A percentile compares a stretch with the other conserved stretches of the same genome.
Evolutionary conservation across 768 basidiomycete genomes (phyloP).

Genomic region (Pleurotus giganteus): DNA sequence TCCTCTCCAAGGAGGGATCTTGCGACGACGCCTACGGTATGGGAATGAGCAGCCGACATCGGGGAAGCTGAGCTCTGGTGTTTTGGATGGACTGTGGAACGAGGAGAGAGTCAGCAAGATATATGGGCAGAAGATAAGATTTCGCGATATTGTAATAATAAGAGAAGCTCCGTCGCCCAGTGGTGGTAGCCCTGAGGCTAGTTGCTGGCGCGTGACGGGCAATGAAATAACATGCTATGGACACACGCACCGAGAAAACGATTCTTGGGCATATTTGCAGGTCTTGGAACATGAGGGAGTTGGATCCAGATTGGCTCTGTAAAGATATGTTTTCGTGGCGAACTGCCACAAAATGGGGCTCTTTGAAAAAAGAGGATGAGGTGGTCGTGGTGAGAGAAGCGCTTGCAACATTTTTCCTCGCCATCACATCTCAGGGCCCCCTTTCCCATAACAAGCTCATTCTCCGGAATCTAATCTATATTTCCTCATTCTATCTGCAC

Average conservation of each 20-base stretch:
- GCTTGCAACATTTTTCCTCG: slow-evolving; percentile 3
- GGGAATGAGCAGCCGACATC: slow-evolving; percentile 69
- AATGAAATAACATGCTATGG: slow-evolving; percentile 11
- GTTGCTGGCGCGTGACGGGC: slow-evolving; percentile 17
- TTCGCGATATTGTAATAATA: slow-evolving; percentile 11
- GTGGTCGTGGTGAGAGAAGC: slow-evolving; percentile 7
- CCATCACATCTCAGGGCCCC: background rate
- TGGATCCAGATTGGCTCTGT: slow-evolving; percentile 39
- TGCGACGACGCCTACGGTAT: slow-evolving; percentile 55
- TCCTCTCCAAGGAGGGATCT: slow-evolving; percentile 33
- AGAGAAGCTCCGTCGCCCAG: slow-evolving; percentile 6
- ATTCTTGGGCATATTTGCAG: slow-evolving; percentile 40
- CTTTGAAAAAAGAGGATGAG: background rate
- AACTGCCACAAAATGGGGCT: slow-evolving; percentile 11
- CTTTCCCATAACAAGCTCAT: background rate
- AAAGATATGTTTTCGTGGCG: slow-evolving; percentile 16
- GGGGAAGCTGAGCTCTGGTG: slow-evolving; percentile 55
- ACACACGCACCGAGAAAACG: slow-evolving; percentile 31
- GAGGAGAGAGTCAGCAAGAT: slow-evolving; percentile 10
- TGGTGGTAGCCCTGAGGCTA: slow-evolving; percentile 4
- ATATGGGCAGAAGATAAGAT: slow-evolving; percentile 6
- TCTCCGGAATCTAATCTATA: background rate
- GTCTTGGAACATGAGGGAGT: slow-evolving; percentile 42
- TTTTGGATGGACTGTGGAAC: slow-evolving; percentile 31
- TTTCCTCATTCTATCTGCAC: background rate